These are phyloP conservation scores for Candida pseudofarinosa DNA, from an alignment of 805 yeast species.

Conservation along the genomic window DNA sequence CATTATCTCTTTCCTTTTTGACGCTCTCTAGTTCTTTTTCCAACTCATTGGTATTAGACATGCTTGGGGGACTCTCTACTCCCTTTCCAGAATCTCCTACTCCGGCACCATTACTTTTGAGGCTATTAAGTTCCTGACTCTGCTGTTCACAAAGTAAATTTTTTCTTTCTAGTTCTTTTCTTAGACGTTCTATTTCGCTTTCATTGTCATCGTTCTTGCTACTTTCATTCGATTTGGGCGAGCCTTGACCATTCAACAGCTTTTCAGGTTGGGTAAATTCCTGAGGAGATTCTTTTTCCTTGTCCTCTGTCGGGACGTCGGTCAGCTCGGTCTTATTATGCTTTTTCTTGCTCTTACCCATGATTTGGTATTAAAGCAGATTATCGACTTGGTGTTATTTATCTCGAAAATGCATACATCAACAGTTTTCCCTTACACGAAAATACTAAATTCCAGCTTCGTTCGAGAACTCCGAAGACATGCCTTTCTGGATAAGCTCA, in stretches of 20 bases:
- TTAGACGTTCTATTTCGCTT: background rate
- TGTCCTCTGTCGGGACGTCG: background rate
- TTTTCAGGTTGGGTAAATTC: too few species aligned
- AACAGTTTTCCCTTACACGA: background rate
- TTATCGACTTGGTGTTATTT: background rate
- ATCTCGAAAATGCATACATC: background rate
- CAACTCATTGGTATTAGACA: background rate
- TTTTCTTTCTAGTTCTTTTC: background rate
- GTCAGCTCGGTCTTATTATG: slow-evolving; percentile 4
- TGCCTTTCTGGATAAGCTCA: too few species aligned
- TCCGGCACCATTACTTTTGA: background rate
- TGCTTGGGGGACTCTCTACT: slow-evolving; percentile 1
- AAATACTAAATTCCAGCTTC: background rate
- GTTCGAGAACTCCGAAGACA: too few species aligned
- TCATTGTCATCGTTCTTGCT: too few species aligned
- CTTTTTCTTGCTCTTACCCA: slow-evolving; percentile 18
- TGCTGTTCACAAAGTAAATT: background rate
- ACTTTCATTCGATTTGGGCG: too few species aligned
- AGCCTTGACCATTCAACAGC: too few species aligned
- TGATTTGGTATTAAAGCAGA: slow-evolving; percentile 1
- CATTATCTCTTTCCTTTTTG: slow-evolving; percentile 53
- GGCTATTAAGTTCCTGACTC: background rate
- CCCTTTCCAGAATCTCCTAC: background rate
- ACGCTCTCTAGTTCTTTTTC: slow-evolving; percentile 11
- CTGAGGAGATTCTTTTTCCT: background rate